phyloP scores from a whole-genome alignment of 108 stramenopile genomes.

The Cyclotella choctawhatcheeana region DNA sequence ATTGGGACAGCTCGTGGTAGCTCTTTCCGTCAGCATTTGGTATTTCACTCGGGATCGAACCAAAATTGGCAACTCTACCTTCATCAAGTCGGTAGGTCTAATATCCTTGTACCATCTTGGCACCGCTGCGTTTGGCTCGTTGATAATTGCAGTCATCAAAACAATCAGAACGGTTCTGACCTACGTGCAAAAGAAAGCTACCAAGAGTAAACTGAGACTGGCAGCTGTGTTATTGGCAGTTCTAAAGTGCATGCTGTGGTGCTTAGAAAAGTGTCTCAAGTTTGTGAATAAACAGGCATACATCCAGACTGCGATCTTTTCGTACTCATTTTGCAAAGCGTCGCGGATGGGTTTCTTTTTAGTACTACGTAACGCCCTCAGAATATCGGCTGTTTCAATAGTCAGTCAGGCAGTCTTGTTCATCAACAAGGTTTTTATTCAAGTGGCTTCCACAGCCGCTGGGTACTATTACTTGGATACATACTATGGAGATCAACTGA shows the following conservation, averaged over 20 bases:
- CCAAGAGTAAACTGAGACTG: constrained; percentile 70
- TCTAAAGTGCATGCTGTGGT: constrained; percentile 90
- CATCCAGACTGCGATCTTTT: constrained; percentile 92
- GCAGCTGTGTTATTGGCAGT: constrained; percentile 84
- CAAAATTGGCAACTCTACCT: constrained; percentile 69
- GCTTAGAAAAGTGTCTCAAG: constrained; percentile 81
- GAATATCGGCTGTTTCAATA: constrained; percentile 67
- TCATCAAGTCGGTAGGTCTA: constrained; percentile 56
- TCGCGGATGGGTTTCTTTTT: constrained; percentile 82
- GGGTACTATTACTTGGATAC: constrained; percentile 52
- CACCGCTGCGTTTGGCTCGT: constrained; percentile 94
- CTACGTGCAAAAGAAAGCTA: constrained; percentile 86
- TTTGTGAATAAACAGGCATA: constrained; percentile 95
- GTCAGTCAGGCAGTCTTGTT: constrained; percentile 79
- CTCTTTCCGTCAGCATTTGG: constrained; percentile 70
- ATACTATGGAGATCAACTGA: constrained; percentile 49
- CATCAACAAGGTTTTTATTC: constrained; percentile 88
- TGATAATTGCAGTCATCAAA: constrained; percentile 92
- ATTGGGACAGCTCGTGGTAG: constrained; percentile 88
- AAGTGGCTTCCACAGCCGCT: constrained; percentile 59
- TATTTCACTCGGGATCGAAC: constrained; percentile 89
- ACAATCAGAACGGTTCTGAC: constrained; percentile 86
- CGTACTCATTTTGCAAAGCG: constrained; percentile 81
- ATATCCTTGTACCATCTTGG: constrained; percentile 87
- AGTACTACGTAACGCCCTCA: constrained; percentile 78